phyloP scores from a whole-genome alignment of 2,329 filamentous ascomycete species.

The Claviceps pazoutovae region DNA sequence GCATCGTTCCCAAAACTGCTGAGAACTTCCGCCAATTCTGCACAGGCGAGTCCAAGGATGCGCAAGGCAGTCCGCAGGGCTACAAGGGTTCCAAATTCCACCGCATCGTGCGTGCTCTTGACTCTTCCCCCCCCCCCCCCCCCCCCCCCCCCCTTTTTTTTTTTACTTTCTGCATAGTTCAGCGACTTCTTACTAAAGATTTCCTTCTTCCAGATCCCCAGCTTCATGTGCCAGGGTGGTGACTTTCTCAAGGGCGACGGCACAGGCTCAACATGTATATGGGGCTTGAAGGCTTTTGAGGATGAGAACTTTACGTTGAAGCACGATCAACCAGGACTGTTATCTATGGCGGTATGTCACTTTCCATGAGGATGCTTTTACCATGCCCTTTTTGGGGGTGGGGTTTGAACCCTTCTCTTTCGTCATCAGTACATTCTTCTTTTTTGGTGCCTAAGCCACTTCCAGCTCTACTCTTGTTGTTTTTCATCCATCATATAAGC shows the following conservation, averaged over 20 bases:
- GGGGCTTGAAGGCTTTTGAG: constrained; percentile 68
- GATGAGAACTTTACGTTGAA: constrained; percentile 81
- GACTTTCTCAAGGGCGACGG: constrained; percentile 93
- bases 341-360: constrained; percentile 78
- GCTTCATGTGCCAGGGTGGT: constrained; percentile 95
- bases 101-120: constrained; percentile 54
- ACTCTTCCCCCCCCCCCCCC: background rate
- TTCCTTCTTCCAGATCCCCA: constrained; percentile 53
- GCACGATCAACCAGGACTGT: constrained; percentile 65
- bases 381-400: background rate
- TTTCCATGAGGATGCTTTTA: background rate
- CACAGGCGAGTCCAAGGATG: constrained; percentile 79
- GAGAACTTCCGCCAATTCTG: constrained; percentile 98
- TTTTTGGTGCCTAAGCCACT: background rate
- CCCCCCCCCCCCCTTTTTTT: no score
- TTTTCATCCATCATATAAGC: background rate
- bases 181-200: background rate
- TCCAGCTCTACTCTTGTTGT: background rate
- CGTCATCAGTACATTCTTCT: no score
- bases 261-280: constrained; percentile 77
- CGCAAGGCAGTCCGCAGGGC: constrained; percentile 65
- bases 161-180: background rate
- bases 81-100: constrained; percentile 95
- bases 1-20: constrained; percentile 73
- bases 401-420: no score